These are phyloP conservation scores for Vitellaria paradoxa DNA, from an alignment of 179 eudicot species.

Conservation along the genomic window DNA sequence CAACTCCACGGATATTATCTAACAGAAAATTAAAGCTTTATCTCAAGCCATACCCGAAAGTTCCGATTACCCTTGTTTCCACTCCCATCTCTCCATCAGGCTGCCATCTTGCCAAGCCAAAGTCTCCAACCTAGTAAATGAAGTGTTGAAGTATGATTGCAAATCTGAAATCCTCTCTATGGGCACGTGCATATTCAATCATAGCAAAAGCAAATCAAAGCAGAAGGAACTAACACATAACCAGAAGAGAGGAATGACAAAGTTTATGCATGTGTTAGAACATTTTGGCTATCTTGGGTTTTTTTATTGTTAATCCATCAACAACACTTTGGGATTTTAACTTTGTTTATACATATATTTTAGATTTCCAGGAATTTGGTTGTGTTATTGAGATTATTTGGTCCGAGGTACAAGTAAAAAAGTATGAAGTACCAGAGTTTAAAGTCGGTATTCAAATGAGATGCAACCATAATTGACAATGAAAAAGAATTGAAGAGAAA, in stretches of 20 bases:
- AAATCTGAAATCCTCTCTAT: neutral
- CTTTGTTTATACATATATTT: no score
- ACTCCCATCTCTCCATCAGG: slow-evolving; percentile 85
- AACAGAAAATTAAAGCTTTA: neutral
- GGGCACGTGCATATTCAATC: neutral
- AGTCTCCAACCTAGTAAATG: slow-evolving; percentile 67
- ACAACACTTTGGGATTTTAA: no score
- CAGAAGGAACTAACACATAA: neutral
- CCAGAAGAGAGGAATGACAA: neutral
- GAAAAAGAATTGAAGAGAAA: no score
- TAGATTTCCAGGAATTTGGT: no score
- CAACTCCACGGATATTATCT: neutral
- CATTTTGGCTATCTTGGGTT: neutral
- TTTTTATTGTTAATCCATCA: no score
- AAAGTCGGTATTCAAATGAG: no score
- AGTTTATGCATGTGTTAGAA: neutral
- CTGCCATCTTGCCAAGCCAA: slow-evolving; percentile 88
- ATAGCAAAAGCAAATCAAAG: neutral
- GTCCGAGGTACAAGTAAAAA: no score
- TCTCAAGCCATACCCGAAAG: slow-evolving; percentile 58
- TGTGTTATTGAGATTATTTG: no score
- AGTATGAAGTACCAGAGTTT: no score
- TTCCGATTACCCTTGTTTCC: slow-evolving; percentile 82
- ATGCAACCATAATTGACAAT: no score
- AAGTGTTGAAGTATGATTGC: neutral